Evolutionary conservation across 345 rosid species (phyloP).

Genomic region (Atalantia buxifolia): DNA sequence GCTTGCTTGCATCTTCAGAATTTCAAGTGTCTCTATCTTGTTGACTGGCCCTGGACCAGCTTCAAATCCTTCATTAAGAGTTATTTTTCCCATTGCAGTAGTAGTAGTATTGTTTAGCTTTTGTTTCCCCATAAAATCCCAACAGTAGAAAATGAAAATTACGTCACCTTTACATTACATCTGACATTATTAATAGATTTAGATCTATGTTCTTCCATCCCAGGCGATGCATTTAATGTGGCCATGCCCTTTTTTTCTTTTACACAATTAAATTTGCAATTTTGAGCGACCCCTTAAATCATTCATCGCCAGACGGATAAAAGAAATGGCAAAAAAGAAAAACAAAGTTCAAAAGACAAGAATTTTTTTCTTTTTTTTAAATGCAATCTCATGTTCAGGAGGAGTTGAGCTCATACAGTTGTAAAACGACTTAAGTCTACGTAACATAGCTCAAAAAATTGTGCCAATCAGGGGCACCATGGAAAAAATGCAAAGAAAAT

Average conservation of each 20-base stretch:
- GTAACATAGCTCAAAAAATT: too few relatives aligned
- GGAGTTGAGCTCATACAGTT: too few relatives aligned
- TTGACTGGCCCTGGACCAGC: neutral
- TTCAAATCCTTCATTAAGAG: neutral
- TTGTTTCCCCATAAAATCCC: neutral
- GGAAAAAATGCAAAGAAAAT: too few relatives aligned
- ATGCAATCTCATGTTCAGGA: too few relatives aligned
- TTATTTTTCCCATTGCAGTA: neutral
- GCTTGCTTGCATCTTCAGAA: neutral
- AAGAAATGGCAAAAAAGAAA: too few relatives aligned
- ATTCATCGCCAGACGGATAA: too few relatives aligned
- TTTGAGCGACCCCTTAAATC: neutral
- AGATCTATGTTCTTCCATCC: neutral
- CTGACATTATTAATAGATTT: neutral
- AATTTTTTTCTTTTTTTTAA: too few relatives aligned
- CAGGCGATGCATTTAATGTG: neutral
- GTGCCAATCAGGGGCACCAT: too few relatives aligned
- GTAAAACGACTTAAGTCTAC: too few relatives aligned
- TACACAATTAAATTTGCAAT: neutral
- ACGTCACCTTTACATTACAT: neutral
- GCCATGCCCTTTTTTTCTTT: neutral
- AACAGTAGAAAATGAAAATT: neutral
- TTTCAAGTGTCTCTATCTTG: neutral
- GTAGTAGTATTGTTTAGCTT: neutral
- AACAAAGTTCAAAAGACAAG: too few relatives aligned